These are phyloP conservation scores for Cutaneotrichosporon sp. DNA, from an alignment of 1,284 basidiomycete genomes.

Conservation along the genomic window DNA sequence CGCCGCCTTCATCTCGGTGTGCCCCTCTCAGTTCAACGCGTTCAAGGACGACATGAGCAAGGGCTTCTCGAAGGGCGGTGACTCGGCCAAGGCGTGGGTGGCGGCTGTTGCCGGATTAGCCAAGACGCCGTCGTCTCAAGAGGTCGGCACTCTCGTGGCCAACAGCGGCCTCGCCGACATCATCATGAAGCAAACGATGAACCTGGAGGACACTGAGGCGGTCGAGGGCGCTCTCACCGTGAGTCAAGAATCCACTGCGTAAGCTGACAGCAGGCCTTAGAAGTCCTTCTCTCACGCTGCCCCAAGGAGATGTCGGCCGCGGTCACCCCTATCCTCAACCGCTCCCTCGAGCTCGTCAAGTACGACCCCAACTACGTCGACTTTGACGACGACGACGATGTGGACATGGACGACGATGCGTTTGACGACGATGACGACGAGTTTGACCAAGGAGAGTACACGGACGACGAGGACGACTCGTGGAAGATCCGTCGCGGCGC, in stretches of 20 bases:
- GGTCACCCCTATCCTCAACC: slow-evolving; percentile 67
- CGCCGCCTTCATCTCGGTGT: slow-evolving; percentile 37
- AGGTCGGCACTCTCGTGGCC: slow-evolving; percentile 34
- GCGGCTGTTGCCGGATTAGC: slow-evolving; percentile 40
- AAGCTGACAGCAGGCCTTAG: slow-evolving; percentile 64
- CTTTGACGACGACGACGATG: slow-evolving; percentile 71
- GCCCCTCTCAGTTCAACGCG: slow-evolving; percentile 33
- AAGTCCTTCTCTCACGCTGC: slow-evolving; percentile 78
- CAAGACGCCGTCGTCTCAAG: slow-evolving; percentile 33
- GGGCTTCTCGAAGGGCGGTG: slow-evolving; percentile 32
- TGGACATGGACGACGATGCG: slow-evolving; percentile 48
- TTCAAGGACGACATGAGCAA: slow-evolving; percentile 33
- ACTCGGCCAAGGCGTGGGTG: slow-evolving; percentile 38
- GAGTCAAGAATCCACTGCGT: slow-evolving; percentile 4
- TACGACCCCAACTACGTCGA: slow-evolving; percentile 93
- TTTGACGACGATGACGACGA: slow-evolving; percentile 54
- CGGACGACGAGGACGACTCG: slow-evolving; percentile 98
- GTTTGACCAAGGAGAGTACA: slow-evolving; percentile 80
- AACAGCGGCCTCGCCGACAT: slow-evolving; percentile 35
- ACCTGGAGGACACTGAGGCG: slow-evolving; percentile 44
- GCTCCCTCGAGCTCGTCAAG: slow-evolving; percentile 76
- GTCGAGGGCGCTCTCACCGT: slow-evolving; percentile 46
- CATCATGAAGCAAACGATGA: slow-evolving; percentile 34
- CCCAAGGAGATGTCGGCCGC: slow-evolving; percentile 77
- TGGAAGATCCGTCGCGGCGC: slow-evolving; percentile 96